Conservation (phyloP, 352 stramenopile species). For the Globisporangium megalacanthum region DNA sequence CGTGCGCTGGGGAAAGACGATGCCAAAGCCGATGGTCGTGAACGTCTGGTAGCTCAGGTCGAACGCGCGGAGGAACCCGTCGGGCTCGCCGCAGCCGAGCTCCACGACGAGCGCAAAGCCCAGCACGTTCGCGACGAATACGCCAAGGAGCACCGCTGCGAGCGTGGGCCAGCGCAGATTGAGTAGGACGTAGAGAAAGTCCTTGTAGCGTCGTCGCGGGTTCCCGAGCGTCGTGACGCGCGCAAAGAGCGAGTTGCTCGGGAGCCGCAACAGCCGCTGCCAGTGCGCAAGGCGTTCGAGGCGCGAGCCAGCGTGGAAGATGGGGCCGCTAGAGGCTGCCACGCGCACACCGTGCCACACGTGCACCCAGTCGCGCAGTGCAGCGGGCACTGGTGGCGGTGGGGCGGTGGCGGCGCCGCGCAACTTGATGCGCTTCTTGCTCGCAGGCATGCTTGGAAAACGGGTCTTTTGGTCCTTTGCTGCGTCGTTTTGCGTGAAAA, state of each 20-base stretch:
- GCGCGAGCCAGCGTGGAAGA: conserved; percentile 65
- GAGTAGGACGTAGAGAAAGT: conserved; percentile 78
- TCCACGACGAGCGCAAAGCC: conserved; percentile 45
- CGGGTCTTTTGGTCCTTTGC: too few species aligned
- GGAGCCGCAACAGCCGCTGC: conserved; percentile 63
- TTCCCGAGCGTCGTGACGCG: conserved; percentile 52
- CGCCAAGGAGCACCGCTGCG: conserved; percentile 39
- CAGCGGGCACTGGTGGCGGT: conserved; percentile 50
- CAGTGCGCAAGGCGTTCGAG: conserved; percentile 62
- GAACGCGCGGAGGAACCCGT: conserved; percentile 51
- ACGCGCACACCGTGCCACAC: conserved; percentile 79
- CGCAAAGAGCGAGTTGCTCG: conserved; percentile 70
- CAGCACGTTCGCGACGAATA: conserved; percentile 67
- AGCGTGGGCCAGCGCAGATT: conserved; percentile 81
- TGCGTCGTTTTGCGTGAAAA: too few species aligned
- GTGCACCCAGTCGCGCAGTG: conserved; percentile 70
- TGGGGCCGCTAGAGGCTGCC: conserved; percentile 22
- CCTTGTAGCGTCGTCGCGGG: conserved; percentile 69
- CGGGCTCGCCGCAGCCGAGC: conserved; percentile 46
- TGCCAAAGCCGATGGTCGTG: conserved; percentile 78
- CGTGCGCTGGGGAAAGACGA: conserved; percentile 58
- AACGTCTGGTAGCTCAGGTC: conserved; percentile 83
- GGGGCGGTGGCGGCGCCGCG: conserved; percentile 33
- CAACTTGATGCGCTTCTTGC: conserved; percentile 76
- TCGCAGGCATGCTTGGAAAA: conserved; percentile 42